These are phyloP conservation scores for Cyberlindnera amylophila DNA, from an alignment of 805 yeast species.

Conservation along the genomic window DNA sequence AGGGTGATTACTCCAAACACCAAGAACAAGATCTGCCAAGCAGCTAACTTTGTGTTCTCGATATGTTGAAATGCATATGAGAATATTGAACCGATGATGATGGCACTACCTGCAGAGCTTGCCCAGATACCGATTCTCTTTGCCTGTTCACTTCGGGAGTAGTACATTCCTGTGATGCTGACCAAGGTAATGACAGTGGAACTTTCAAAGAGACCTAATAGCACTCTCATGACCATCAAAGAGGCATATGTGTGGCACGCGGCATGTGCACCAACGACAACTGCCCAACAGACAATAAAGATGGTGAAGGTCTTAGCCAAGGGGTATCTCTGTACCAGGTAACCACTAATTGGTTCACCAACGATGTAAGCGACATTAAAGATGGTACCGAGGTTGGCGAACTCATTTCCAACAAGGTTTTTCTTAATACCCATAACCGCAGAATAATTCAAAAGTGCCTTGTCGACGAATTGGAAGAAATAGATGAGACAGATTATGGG, in stretches of 20 bases:
- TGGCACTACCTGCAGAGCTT: conserved; percentile 48
- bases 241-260: conserved; percentile 49
- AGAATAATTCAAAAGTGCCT: conserved; percentile 51
- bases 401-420: conserved; percentile 44
- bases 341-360: conserved; percentile 45
- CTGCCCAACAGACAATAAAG: conserved; percentile 49
- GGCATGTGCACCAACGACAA: conserved; percentile 42
- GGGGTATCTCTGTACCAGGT: conserved; percentile 46
- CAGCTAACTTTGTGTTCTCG: conserved; percentile 33
- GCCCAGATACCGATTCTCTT: conserved; percentile 51
- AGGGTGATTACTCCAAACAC: conserved; percentile 51
- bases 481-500: conserved; percentile 44
- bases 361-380: conserved; percentile 48
- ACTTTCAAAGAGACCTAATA: conserved; percentile 50
- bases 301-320: conserved; percentile 44
- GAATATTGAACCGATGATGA: conserved; percentile 40
- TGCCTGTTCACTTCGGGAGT: conserved; percentile 48
- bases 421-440: conserved; percentile 61
- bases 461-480: conserved; percentile 53
- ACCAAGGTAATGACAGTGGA: conserved; percentile 53
- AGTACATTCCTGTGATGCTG: conserved; percentile 56
- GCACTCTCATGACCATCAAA: conserved; percentile 46
- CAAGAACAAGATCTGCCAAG: conserved; percentile 58
- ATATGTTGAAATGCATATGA: conserved; percentile 53
- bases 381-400: conserved; percentile 49